A percentile compares a stretch with the other conserved stretches of the same genome.
Evolutionary conservation across 23 red algal species (phyloP).

Genomic region (Gracilaria gracilis): DNA sequence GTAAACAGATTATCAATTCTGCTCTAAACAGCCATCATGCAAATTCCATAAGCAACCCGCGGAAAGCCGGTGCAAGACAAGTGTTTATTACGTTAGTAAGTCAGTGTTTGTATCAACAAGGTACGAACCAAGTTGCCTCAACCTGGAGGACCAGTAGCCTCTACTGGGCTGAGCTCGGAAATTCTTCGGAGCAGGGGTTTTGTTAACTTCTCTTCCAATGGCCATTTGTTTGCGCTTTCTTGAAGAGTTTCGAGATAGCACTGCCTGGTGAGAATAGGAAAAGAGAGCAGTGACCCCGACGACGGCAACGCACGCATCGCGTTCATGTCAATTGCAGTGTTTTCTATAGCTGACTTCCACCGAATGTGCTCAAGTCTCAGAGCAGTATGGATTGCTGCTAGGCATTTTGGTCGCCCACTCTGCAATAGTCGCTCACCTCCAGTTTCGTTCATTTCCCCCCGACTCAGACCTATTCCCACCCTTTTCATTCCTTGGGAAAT

Average conservation of each 20-base stretch:
- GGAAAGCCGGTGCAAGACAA: background rate
- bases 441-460: constrained; percentile 50
- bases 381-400: constrained; percentile 55
- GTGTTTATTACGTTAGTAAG: background rate
- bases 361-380: constrained; percentile 57
- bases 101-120: background rate
- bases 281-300: background rate
- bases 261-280: background rate
- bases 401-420: constrained; percentile 62
- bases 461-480: constrained; percentile 29
- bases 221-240: constrained; percentile 59
- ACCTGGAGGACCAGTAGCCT: background rate
- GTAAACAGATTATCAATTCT: background rate
- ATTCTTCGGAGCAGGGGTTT: constrained; percentile 60
- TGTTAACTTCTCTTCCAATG: constrained; percentile 63
- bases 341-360: constrained; percentile 52
- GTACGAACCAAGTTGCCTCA: background rate
- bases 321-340: constrained; percentile 26
- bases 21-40: background rate
- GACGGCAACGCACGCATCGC: constrained; percentile 31
- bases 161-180: background rate
- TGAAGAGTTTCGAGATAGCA: constrained; percentile 38
- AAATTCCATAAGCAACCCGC: background rate
- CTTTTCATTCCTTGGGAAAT: constrained; percentile 59
- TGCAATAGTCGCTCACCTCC: constrained; percentile 43